Conservation (phyloP, 345 rosid species). For the Pugionium cornutum region DNA sequence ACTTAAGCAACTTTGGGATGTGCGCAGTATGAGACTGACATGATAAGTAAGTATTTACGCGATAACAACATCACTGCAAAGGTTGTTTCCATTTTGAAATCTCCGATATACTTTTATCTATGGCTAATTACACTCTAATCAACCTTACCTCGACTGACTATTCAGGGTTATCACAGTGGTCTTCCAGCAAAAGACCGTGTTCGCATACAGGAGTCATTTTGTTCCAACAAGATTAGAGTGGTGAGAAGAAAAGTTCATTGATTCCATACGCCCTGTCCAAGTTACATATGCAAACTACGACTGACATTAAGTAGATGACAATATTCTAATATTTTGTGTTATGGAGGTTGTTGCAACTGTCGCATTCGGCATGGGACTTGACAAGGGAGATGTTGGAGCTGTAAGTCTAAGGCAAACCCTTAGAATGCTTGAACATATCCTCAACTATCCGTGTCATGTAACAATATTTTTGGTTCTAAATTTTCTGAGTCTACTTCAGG, state of each 20-base stretch:
- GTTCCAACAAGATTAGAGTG: constrained; percentile 91
- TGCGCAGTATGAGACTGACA: constrained; percentile 80
- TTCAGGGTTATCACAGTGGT: constrained; percentile 89
- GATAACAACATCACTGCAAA: constrained; percentile 78
- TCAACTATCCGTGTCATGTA: constrained; percentile 22
- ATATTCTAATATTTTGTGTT: constrained; percentile 24
- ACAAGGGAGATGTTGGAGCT: constrained; percentile 93
- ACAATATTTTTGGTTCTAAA: constrained; percentile 22
- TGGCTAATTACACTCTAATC: constrained; percentile 34
- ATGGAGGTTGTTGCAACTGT: constrained; percentile 96
- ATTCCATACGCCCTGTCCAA: constrained; percentile 23
- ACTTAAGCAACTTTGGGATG: constrained; percentile 24
- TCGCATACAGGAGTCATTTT: constrained; percentile 81
- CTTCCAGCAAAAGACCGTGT: constrained; percentile 73
- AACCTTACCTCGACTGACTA: constrained; percentile 31
- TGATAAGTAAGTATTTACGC: constrained; percentile 72
- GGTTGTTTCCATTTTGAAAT: constrained; percentile 46
- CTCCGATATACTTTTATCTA: constrained; percentile 20
- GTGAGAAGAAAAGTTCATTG: constrained; percentile 47
- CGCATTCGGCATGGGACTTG: constrained; percentile 99
- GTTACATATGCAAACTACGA: constrained; percentile 13
- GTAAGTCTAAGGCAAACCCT: constrained; percentile 57
- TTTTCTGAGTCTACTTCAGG: constrained; percentile 52
- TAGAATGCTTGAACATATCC: constrained; percentile 26
- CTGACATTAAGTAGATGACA: constrained; percentile 20